Conservation (phyloP, 805 yeast species). For the Pichia kluyveri region DNA sequence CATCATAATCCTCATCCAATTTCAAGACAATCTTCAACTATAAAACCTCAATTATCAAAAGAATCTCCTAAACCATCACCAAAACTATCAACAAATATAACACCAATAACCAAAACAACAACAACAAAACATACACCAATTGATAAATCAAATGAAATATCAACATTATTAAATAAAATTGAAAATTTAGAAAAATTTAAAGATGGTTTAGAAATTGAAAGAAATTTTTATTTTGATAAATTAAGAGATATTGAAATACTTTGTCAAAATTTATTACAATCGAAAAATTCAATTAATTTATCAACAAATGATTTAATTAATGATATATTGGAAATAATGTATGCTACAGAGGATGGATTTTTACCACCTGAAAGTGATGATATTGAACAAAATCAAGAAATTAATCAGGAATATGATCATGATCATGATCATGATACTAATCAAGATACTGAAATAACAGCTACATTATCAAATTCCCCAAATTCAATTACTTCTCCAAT, state of each 20-base stretch:
- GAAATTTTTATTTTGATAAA: slow-evolving; percentile 86
- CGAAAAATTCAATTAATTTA: slow-evolving; percentile 18
- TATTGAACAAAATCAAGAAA: not conserved
- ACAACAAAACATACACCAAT: not conserved
- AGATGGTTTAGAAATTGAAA: slow-evolving; percentile 66
- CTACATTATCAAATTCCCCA: not conserved
- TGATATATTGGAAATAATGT: slow-evolving; percentile 68
- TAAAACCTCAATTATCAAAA: not conserved
- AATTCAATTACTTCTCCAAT: not conserved
- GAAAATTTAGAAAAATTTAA: slow-evolving; percentile 50
- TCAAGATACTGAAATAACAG: no score
- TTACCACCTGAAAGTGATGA: slow-evolving; percentile 40
- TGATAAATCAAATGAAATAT: slow-evolving; percentile 30
- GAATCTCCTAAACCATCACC: not conserved
- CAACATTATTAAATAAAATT: slow-evolving; percentile 40
- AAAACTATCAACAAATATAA: no score
- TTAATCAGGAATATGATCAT: not conserved
- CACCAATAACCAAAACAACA: not conserved
- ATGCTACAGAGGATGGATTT: slow-evolving; percentile 79
- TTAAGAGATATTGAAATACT: slow-evolving; percentile 81
- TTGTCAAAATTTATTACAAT: slow-evolving; percentile 43
- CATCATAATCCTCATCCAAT: not conserved
- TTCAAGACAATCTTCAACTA: not conserved
- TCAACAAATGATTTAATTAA: slow-evolving; percentile 34
- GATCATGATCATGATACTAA: no score